Evolutionary conservation across 176 grass and related monocot species (phyloP), one percentile per base, ranked within the genome.

Genomic region (Typha latifolia): DNA sequence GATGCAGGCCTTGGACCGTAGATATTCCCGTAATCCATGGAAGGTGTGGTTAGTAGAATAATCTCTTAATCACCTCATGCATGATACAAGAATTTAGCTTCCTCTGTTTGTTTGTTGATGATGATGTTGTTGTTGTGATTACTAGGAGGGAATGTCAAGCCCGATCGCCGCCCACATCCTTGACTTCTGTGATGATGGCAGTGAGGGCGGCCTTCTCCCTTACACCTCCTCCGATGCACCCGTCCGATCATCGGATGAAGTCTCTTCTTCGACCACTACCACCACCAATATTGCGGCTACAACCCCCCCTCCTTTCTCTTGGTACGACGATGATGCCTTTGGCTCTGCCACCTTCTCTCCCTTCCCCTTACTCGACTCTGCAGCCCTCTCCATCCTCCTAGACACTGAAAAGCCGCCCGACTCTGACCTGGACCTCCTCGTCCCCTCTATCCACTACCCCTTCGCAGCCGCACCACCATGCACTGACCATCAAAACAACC

Each of bases 101-200:
- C 37, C 1, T 43, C 5, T 43, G 37, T 43, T 43, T 43, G 5
- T 6, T 43, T 10, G 37, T 43, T 6, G 37, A 9, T 10, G 34
- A 37, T 37, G 37, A 43, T 43, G 37, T 10, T 10, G 37, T 43
- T 10, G 37, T 82, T 16, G 63, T 29, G 69, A 83, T 67, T 79
- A 51, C 9, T 80, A 95, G 90, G 90, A 95, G 51, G 90, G 70
- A 8, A 86, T 95, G 72, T 90, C 90, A 69, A 95, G 83, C 69
- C 83, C 86, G 61, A 86, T 95, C 72, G 83, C 78, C 63, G 78
- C 75, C 67, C 90, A 86, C 62, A 79, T 95, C 71, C 71, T 95
- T 31, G 80, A 90, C 24, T 90, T 95, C 72, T 95, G 75, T 43
- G 80, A 86, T 48, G 78, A 90, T 4, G 80, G 80, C 14, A 73